A percentile compares a stretch with the other conserved stretches of the same genome.
Conservation (phyloP, 2,329 filamentous ascomycete genomes). For the Alternaria solani region DNA sequence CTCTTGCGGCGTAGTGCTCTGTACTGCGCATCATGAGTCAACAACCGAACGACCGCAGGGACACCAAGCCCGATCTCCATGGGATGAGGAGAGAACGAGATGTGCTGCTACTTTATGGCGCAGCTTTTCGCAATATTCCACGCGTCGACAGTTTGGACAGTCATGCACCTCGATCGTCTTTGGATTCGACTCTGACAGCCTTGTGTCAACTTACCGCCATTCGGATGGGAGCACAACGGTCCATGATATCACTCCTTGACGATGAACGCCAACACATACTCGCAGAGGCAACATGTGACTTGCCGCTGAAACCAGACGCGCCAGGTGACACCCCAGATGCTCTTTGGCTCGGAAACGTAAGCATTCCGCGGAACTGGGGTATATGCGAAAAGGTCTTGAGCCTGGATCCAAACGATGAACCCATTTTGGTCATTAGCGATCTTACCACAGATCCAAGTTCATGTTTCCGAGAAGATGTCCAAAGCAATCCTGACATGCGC, state of each 20-base stretch:
- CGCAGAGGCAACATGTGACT: slow-evolving; percentile 48
- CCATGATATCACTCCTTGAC: slow-evolving; percentile 50
- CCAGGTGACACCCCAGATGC: slow-evolving; percentile 11
- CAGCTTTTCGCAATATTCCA: slow-evolving; percentile 35
- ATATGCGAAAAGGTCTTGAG: slow-evolving; percentile 35
- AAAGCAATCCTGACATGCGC: slow-evolving; percentile 9
- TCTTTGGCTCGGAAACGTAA: slow-evolving; percentile 44
- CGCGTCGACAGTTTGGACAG: slow-evolving; percentile 22
- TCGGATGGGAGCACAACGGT: slow-evolving; percentile 42
- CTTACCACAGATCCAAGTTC: not conserved
- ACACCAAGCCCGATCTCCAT: slow-evolving; percentile 10
- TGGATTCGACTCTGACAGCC: slow-evolving; percentile 43
- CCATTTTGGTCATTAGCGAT: slow-evolving; percentile 24
- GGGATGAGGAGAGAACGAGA: slow-evolving; percentile 39
- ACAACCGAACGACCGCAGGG: slow-evolving; percentile 2
- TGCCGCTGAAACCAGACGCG: slow-evolving; percentile 29
- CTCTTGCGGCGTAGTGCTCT: not conserved
- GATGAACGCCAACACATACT: slow-evolving; percentile 46
- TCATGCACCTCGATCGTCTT: slow-evolving; percentile 30
- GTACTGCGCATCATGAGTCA: slow-evolving; percentile 10
- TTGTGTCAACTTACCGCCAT: slow-evolving; percentile 49
- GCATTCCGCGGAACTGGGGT: slow-evolving; percentile 37
- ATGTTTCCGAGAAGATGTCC: not conserved
- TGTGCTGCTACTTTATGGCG: slow-evolving; percentile 35
- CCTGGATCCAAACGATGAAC: not conserved